Evolutionary conservation across 768 basidiomycete genomes (phyloP), one percentile per base, ranked within the genome.

Genomic region (Boletus tomentosulus): DNA sequence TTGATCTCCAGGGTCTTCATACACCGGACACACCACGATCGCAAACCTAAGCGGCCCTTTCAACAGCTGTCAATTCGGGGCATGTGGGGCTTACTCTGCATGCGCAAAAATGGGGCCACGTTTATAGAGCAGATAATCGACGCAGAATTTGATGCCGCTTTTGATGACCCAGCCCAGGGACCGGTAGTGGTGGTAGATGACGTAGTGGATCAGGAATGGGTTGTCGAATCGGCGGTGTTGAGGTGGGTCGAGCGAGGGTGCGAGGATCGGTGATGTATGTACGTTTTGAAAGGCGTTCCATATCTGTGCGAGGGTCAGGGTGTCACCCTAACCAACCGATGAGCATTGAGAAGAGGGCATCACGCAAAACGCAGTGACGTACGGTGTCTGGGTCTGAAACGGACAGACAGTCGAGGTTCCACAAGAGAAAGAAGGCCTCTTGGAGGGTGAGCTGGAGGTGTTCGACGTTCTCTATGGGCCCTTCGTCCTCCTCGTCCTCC

Each of bases 111-210:
- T 91, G 3, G 96, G 94, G 0, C 97, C 97, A 12, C 90, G 82
- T 62, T 92, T 94, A 70, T 99, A 99, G 27, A 98, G 72, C 10
- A 99, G 80, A 72, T 89, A 94, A 64, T 99, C 97, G 37, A 88
- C 89, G 62, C 95, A 98, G 71, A 99, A 99, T 70, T 99, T 99
- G 76, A 97, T 85, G 1, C 97, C 97, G 28, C 85, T 84, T 70
- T 94, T 92, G 58, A 97, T 86, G 19, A 98, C 91, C 97, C 96
- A 99, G 25, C 97, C 97, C 8, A 98, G 78, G 4, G 94, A 93
- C 15, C 96, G 84, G 66, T 89, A 98, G 70, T 98, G 94, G 67
- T 98, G 96, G 64, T 95, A 97, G 3, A 83, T 84, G 46, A 86
- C 84, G 62, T 98, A 99, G 63, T 90, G 81, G 38, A 98, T 76